A percentile compares a stretch with the other conserved stretches of the same genome.
Conservation (phyloP, 2,329 filamentous ascomycete genomes). For the Fusarium sp. region DNA sequence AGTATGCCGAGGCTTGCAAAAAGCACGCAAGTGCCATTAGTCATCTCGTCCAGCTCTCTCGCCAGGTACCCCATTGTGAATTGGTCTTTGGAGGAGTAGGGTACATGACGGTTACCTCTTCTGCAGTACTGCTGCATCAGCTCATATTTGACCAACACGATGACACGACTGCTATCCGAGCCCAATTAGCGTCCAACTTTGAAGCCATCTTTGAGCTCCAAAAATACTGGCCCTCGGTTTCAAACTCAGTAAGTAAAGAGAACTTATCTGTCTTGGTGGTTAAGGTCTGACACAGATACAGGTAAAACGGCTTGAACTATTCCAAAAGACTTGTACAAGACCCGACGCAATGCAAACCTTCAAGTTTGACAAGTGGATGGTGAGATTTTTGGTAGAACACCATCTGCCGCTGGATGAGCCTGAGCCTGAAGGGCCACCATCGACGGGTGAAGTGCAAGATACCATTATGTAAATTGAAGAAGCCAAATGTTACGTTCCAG, state of each 20-base stretch:
- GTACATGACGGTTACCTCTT: constrained; percentile 12
- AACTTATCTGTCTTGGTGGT: not conserved
- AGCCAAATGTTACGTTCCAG: not conserved
- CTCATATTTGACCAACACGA: constrained; percentile 9
- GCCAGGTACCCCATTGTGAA: constrained; percentile 8
- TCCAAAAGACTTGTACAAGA: constrained; percentile 4
- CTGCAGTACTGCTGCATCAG: constrained; percentile 5
- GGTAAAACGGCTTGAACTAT: constrained; percentile 1
- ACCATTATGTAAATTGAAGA: not conserved
- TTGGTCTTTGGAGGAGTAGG: constrained; percentile 12
- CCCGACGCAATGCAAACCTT: constrained; percentile 2
- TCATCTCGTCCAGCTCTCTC: constrained; percentile 4
- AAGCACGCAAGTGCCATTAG: constrained; percentile 3
- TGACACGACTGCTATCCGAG: constrained; percentile 6
- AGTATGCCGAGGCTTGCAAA: constrained; percentile 13
- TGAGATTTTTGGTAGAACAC: constrained; percentile 12
- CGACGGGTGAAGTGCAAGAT: not conserved
- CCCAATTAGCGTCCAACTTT: constrained; percentile 9
- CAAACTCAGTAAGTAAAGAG: constrained; percentile 1
- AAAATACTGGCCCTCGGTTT: constrained; percentile 7
- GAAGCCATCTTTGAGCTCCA: constrained; percentile 15
- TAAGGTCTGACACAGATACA: not conserved
- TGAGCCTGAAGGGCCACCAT: constrained; percentile 1
- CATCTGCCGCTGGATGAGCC: constrained; percentile 12
- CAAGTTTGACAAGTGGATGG: constrained; percentile 18